phyloP scores from a whole-genome alignment of 2,329 filamentous ascomycete species.

The Verticillium tricorpus region DNA sequence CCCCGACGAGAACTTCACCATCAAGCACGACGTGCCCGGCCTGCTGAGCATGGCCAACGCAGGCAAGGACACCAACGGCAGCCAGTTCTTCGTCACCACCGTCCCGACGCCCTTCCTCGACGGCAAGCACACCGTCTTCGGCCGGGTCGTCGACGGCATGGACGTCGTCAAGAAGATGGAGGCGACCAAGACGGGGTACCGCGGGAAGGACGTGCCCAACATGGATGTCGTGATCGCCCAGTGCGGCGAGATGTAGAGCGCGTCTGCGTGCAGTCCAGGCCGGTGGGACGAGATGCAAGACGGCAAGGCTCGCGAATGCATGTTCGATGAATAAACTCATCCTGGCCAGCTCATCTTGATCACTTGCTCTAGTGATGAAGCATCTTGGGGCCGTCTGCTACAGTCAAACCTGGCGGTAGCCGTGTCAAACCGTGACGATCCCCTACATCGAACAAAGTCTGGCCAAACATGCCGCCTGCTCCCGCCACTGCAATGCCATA shows the following conservation, averaged over 20 bases:
- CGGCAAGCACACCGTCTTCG: conserved; percentile 93
- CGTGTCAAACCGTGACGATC: no score
- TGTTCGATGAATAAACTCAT: no score
- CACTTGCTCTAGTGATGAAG: no score
- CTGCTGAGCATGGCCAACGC: conserved; percentile 94
- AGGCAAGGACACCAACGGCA: conserved; percentile 88
- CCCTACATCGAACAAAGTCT: no score
- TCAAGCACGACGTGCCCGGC: conserved; percentile 75
- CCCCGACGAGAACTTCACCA: conserved; percentile 81
- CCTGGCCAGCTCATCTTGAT: no score
- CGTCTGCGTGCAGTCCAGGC: neutral
- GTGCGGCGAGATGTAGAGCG: conserved; percentile 82
- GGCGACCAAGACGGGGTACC: conserved; percentile 73
- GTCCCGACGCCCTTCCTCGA: conserved; percentile 83
- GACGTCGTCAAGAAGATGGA: conserved; percentile 92
- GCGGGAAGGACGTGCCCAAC: conserved; percentile 73
- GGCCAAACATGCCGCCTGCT: no score
- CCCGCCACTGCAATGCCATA: no score
- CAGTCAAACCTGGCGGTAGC: no score
- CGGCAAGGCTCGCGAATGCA: no score
- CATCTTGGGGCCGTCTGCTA: no score
- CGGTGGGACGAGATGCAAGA: no score
- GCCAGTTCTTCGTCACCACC: conserved; percentile 96
- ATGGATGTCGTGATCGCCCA: conserved; percentile 79
- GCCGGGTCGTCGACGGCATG: conserved; percentile 83